phyloP scores from a whole-genome alignment of 192 early-diverging fungal species.

The Physocladia obscura region DNA sequence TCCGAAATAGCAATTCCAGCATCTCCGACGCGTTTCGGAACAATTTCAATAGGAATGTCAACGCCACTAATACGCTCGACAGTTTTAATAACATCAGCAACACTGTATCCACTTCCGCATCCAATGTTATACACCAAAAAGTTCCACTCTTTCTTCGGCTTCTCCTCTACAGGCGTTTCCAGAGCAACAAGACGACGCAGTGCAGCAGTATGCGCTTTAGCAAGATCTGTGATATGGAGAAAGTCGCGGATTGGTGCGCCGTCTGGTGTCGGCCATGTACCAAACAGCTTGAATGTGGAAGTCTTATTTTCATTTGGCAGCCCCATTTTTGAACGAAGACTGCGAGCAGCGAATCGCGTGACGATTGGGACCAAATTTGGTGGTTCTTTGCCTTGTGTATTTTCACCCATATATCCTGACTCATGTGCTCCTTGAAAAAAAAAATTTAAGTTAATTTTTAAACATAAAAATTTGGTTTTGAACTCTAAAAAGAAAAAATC shows the following conservation, averaged over 20 bases:
- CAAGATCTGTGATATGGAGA: constrained; percentile 84
- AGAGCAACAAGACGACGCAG: constrained; percentile 37
- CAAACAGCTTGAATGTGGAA: constrained; percentile 59
- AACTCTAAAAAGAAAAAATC: not conserved
- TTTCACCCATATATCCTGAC: constrained; percentile 82
- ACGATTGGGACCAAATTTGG: constrained; percentile 74
- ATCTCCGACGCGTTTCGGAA: constrained; percentile 73
- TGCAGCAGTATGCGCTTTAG: constrained; percentile 75
- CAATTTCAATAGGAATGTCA: constrained; percentile 59
- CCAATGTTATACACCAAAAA: constrained; percentile 81
- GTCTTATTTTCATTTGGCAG: not conserved
- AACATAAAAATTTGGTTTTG: not conserved
- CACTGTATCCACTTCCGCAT: constrained; percentile 76
- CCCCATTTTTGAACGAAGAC: not conserved
- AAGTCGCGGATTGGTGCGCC: constrained; percentile 82
- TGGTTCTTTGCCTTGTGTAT: constrained; percentile 76
- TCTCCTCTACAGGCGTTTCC: not conserved
- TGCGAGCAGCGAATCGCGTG: constrained; percentile 51
- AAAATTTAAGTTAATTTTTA: not conserved
- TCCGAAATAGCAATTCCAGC: constrained; percentile 77
- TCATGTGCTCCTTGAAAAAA: constrained; percentile 62
- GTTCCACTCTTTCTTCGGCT: constrained; percentile 25
- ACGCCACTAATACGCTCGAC: constrained; percentile 68
- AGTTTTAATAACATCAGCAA: constrained; percentile 75
- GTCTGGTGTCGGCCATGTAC: constrained; percentile 77